Conservation (phyloP, 768 basidiomycete genomes). For the Serpula lacrymans region DNA sequence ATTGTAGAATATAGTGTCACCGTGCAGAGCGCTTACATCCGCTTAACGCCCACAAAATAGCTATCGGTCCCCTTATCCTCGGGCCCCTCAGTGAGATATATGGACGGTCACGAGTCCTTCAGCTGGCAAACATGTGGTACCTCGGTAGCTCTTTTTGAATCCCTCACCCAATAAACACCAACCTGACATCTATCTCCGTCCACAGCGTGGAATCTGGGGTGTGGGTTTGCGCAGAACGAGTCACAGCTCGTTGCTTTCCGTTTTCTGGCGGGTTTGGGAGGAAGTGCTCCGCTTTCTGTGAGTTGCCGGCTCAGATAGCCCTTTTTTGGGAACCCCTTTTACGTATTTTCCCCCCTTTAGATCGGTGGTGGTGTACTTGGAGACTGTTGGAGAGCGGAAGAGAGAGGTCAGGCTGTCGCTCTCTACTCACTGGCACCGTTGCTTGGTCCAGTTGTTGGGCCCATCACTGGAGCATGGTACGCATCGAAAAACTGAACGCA, state of each 20-base stretch:
- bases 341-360: conserved; percentile 18
- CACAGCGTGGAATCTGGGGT: conserved; percentile 58
- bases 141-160: conserved; percentile 42
- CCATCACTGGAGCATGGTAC: conserved; percentile 59
- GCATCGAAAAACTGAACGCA: conserved; percentile 3
- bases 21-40: background rate
- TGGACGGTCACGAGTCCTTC: conserved; percentile 61
- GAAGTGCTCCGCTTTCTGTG: conserved; percentile 62
- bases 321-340: background rate
- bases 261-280: conserved; percentile 68
- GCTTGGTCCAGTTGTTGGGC: conserved; percentile 63
- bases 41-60: background rate
- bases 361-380: conserved; percentile 68
- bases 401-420: conserved; percentile 61
- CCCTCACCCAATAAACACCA: background rate
- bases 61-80: conserved; percentile 34
- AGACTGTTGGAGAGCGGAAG: conserved; percentile 59
- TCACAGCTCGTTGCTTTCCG: conserved; percentile 64
- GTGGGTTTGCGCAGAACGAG: conserved; percentile 59
- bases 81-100: conserved; percentile 73
- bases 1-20: conserved; percentile 6
- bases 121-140: conserved; percentile 63
- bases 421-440: conserved; percentile 65
- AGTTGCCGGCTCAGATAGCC: background rate
- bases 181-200: conserved; percentile 2